These are phyloP conservation scores for Ophiostoma novo-ulmi DNA, from an alignment of 2,329 filamentous ascomycete species.

Conservation along the genomic window DNA sequence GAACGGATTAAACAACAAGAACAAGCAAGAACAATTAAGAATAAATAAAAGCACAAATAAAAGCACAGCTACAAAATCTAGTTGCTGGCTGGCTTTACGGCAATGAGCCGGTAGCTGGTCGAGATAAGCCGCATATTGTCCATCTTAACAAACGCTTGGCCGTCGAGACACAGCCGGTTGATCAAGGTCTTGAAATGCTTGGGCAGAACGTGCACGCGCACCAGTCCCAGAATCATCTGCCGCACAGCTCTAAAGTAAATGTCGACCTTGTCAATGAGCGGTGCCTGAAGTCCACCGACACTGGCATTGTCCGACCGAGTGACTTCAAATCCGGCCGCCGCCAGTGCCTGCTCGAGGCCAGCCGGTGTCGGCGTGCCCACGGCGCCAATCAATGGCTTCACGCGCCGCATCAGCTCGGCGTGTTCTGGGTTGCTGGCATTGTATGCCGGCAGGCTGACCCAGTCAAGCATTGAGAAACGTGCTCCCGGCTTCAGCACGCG, in stretches of 20 bases:
- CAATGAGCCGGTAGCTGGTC: constrained; percentile 50
- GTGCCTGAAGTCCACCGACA: constrained; percentile 46
- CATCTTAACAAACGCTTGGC: constrained; percentile 52
- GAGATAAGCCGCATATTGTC: constrained; percentile 48
- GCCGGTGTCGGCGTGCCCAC: constrained; percentile 50
- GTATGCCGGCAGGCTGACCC: constrained; percentile 49
- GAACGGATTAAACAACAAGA: too few relatives aligned
- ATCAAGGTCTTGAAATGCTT: constrained; percentile 50
- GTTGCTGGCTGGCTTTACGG: constrained; percentile 39
- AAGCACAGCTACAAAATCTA: neutral
- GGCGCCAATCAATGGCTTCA: constrained; percentile 52
- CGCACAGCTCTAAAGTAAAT: constrained; percentile 49
- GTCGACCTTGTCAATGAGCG: constrained; percentile 51
- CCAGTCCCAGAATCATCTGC: constrained; percentile 44
- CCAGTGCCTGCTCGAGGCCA: constrained; percentile 43
- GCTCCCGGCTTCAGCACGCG: constrained; percentile 48
- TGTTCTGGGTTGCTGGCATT: constrained; percentile 44
- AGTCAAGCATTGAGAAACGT: constrained; percentile 48
- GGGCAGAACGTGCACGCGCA: constrained; percentile 44
- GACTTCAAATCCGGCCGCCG: constrained; percentile 45
- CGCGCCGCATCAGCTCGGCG: constrained; percentile 47
- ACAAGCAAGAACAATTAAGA: neutral
- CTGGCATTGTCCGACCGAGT: constrained; percentile 48
- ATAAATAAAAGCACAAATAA: neutral
- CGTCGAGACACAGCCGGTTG: constrained; percentile 49